phyloP scores from a whole-genome alignment of 495 filamentous ascomycete species.

The Aspergillus nidulans region DNA sequence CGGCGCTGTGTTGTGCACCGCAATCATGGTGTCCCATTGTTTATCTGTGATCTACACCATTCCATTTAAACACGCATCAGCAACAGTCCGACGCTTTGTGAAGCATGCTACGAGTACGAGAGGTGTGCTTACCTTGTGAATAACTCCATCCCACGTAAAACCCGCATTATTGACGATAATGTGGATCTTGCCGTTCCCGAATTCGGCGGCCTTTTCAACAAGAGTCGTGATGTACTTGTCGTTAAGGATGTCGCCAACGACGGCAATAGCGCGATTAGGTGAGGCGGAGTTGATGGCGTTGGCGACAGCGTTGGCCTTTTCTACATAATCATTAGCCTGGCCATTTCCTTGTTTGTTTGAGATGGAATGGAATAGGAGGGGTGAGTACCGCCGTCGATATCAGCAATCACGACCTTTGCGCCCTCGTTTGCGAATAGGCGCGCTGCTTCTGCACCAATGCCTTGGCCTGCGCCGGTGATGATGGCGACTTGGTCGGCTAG shows the following conservation, averaged over 20 bases:
- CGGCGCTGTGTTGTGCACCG: conserved; percentile 74
- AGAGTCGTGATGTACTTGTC: conserved; percentile 61
- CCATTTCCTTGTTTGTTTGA: background rate
- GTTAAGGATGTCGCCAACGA: conserved; percentile 71
- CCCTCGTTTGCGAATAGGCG: conserved; percentile 81
- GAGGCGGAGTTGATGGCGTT: conserved; percentile 57
- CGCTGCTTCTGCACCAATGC: conserved; percentile 81
- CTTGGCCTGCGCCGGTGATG: conserved; percentile 83
- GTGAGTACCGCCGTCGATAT: conserved; percentile 66
- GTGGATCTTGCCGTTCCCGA: conserved; percentile 82
- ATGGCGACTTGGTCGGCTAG: conserved; percentile 78
- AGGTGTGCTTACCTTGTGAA: conserved; percentile 65
- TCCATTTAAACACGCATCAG: too few relatives aligned
- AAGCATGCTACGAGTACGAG: background rate
- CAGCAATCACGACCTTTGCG: conserved; percentile 74
- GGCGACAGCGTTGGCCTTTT: conserved; percentile 60
- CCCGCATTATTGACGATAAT: conserved; percentile 87
- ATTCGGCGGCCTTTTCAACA: conserved; percentile 68
- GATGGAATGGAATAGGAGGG: background rate
- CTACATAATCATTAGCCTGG: conserved; percentile 22
- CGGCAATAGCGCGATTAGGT: conserved; percentile 56
- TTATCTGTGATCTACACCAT: conserved; percentile 71
- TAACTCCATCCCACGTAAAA: conserved; percentile 86
- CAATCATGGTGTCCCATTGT: conserved; percentile 83
- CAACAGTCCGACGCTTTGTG: too few relatives aligned